phyloP scores from a whole-genome alignment of 106 monocot genomes.

The Amphibolis antarctica region DNA sequence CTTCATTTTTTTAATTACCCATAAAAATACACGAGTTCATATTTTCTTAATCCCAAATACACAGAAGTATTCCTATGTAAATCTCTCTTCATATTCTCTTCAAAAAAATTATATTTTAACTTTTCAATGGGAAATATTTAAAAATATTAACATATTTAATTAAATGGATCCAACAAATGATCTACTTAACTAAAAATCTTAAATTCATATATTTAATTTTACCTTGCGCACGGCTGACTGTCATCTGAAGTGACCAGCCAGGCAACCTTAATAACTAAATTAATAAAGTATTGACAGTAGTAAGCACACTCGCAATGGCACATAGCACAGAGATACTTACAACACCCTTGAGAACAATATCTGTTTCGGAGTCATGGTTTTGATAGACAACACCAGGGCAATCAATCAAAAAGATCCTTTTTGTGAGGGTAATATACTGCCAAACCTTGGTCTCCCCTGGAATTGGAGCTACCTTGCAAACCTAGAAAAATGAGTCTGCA shows the following conservation, averaged over 20 bases:
- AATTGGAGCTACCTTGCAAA: conserved; percentile 97
- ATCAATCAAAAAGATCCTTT: conserved; percentile 84
- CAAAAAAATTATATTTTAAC: not conserved
- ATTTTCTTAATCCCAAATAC: too few relatives aligned
- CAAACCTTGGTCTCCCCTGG: conserved; percentile 98
- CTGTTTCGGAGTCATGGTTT: conserved; percentile 83
- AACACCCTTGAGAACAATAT: conserved; percentile 98
- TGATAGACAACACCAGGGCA: conserved; percentile 97
- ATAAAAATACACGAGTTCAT: too few relatives aligned
- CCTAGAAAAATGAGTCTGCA: conserved; percentile 26
- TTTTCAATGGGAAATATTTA: too few relatives aligned
- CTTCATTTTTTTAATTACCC: too few relatives aligned
- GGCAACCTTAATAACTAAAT: too few relatives aligned
- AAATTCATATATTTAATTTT: too few relatives aligned
- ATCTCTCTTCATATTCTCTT: not conserved
- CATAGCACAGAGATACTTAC: conserved; percentile 30
- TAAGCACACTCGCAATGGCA: not conserved
- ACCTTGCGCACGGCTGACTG: too few relatives aligned
- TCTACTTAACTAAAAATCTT: too few relatives aligned
- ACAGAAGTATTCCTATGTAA: too few relatives aligned
- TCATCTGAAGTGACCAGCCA: too few relatives aligned
- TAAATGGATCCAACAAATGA: too few relatives aligned
- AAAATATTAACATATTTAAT: too few relatives aligned
- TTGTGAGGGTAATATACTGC: conserved; percentile 95
- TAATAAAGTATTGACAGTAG: not conserved